Evolutionary conservation across 306 rosid genomes (phyloP), one percentile per base, ranked within the genome.

Genomic region (Acacia melanoxylon): DNA sequence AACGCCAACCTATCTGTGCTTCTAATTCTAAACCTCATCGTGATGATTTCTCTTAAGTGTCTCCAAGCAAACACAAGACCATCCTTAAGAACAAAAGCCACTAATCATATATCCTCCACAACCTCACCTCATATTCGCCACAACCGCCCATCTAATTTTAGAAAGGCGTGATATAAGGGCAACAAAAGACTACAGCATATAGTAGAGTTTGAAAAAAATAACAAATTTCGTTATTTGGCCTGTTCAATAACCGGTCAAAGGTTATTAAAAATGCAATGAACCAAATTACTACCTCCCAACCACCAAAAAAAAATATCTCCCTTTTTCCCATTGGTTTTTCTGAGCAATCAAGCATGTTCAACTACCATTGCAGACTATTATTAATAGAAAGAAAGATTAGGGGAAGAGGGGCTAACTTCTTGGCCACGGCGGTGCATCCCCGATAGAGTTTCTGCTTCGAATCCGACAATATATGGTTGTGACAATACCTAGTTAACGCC

Each of bases 401-500:
- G 45, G 76, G 29, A 37, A 6, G 71, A 82, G 65, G 58, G 58
- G 17, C 87, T 75, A 27, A 86, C 89, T 37, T 83, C 66, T 83
- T 86, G 51, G 79, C 76, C 6, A 84, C 79, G 13, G 68, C 68
- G 17, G 2, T 41, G 71, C 89, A 86, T 59, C 78, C 75, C 58
- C 49, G 75, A 8, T 86, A 86, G 31, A 86, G 89, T 72, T 54
- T 76, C 84, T 86, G 89, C 66, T 77, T 83, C 6, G 89, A 41
- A 80, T 86, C 89, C 52, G 80, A 76, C 66, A 86, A 71, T 35
- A 86, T 86, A 49, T 86, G 89, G 68, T 56, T 46, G 58, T 83
- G 87, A 40, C 89, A 86, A 44, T 54, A 83, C 52, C 46, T 72
- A n/a, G 87, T 86, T 49, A 86, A 72, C 33, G 89, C 89, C 89